Evolutionary conservation across 768 basidiomycete genomes (phyloP).

Genomic region (Leccinum sublutescens): DNA sequence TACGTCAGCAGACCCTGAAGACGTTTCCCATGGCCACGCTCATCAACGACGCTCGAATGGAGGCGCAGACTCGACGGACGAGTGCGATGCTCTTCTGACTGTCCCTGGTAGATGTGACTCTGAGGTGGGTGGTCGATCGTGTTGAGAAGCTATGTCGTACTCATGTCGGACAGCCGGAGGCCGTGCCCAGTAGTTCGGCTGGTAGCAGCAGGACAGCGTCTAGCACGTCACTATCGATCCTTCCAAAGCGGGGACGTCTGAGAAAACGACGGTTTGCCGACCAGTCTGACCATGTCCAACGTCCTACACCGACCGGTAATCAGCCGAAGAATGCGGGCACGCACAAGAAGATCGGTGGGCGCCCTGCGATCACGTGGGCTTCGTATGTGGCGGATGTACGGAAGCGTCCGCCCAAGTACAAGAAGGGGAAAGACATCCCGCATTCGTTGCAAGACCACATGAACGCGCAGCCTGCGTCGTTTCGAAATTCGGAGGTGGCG

Average conservation of each 20-base stretch:
- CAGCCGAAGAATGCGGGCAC: not conserved
- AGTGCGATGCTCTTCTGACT: constrained; percentile 15
- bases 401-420: constrained; percentile 21
- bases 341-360: not conserved
- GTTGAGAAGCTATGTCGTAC: not conserved
- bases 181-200: not conserved
- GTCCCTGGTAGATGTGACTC: not conserved
- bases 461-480: constrained; percentile 47
- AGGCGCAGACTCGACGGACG: constrained; percentile 12
- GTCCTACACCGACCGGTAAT: not conserved
- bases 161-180: constrained; percentile 14
- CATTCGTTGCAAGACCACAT: constrained; percentile 64
- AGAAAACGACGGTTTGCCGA: not conserved
- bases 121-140: constrained; percentile 5
- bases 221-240: constrained; percentile 10
- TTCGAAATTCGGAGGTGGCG: constrained; percentile 42
- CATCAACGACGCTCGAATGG: constrained; percentile 6
- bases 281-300: not conserved
- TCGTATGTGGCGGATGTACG: constrained; percentile 20
- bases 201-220: constrained; percentile 18
- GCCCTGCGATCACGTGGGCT: constrained; percentile 24
- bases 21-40: not conserved
- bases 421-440: constrained; percentile 51
- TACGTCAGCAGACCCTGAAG: not conserved
- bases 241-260: not conserved